Percentiles rank a stretch among this genome's conserved stretches.
phyloP scores from a whole-genome alignment of 495 filamentous ascomycete genomes.

The Baudoinia panamericana region DNA sequence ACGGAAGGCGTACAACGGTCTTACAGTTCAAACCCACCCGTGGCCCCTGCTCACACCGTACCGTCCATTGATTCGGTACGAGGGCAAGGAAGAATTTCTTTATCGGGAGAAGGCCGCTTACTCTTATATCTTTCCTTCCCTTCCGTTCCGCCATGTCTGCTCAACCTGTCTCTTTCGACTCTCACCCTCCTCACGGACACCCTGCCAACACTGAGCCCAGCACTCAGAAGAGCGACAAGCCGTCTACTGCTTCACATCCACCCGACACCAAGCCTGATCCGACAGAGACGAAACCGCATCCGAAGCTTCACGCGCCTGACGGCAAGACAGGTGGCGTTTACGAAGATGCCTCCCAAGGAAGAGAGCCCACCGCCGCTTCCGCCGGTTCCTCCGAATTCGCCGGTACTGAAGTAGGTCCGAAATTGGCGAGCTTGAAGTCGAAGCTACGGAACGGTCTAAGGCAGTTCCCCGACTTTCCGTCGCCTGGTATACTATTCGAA shows the following conservation, averaged over 20 bases:
- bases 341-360: constrained; percentile 28
- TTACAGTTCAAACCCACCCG: too few species aligned
- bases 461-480: constrained; percentile 88
- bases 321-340: constrained; percentile 8
- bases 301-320: constrained; percentile 1
- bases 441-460: constrained; percentile 48
- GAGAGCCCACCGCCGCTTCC: constrained; percentile 31
- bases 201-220: constrained; percentile 16
- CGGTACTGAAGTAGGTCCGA: constrained; percentile 31
- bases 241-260: constrained; percentile 28
- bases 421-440: constrained; percentile 92
- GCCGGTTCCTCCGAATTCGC: constrained; percentile 30
- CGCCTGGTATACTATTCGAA: constrained; percentile 89
- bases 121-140: not conserved
- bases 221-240: constrained; percentile 17
- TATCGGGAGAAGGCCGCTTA: too few species aligned
- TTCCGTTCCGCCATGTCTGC: constrained; percentile 15
- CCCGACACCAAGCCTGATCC: constrained; percentile 28
- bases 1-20: too few species aligned
- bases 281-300: constrained; percentile 13
- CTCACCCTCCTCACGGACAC: constrained; percentile 20
- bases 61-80: too few species aligned
- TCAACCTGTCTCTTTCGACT: constrained; percentile 14
- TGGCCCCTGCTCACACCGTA: not conserved
- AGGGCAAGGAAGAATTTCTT: too few species aligned